These are phyloP conservation scores for Pestalotiopsis fici DNA, from an alignment of 2,329 filamentous ascomycete genomes.

Conservation along the genomic window DNA sequence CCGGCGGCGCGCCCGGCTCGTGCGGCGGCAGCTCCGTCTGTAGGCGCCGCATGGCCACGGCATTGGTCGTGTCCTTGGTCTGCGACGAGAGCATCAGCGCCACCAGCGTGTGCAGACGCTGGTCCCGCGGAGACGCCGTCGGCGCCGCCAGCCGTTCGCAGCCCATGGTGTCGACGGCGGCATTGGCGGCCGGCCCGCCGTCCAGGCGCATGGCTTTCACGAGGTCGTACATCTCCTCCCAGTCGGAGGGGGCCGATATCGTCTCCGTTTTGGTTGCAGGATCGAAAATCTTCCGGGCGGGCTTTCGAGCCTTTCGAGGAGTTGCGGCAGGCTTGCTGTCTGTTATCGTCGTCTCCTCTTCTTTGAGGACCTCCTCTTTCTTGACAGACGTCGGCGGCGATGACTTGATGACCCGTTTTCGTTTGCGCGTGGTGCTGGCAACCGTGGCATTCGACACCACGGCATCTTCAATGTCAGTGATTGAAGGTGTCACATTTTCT, in stretches of 20 bases:
- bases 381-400: conserved; percentile 8
- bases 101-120: conserved; percentile 83
- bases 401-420: conserved; percentile 22
- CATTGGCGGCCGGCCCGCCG: conserved; percentile 62
- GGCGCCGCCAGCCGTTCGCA: conserved; percentile 74
- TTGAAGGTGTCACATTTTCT: conserved; percentile 11
- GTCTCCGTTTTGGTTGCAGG: conserved; percentile 17
- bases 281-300: conserved; percentile 24
- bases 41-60: conserved; percentile 77
- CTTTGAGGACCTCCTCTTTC: conserved; percentile 14
- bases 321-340: background rate
- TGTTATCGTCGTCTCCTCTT: conserved; percentile 2
- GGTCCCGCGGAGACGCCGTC: conserved; percentile 51
- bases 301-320: conserved; percentile 24
- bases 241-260: conserved; percentile 27
- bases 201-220: conserved; percentile 73
- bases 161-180: conserved; percentile 96
- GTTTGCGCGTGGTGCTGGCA: conserved; percentile 19
- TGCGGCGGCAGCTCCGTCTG: conserved; percentile 70
- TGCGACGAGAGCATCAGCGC: conserved; percentile 90
- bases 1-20: conserved; percentile 41
- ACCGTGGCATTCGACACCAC: conserved; percentile 12
- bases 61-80: conserved; percentile 90
- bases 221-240: conserved; percentile 78
- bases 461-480: conserved; percentile 30